phyloP scores from a whole-genome alignment of 768 basidiomycete genomes.

The Cystofilobasidium capitatum region DNA sequence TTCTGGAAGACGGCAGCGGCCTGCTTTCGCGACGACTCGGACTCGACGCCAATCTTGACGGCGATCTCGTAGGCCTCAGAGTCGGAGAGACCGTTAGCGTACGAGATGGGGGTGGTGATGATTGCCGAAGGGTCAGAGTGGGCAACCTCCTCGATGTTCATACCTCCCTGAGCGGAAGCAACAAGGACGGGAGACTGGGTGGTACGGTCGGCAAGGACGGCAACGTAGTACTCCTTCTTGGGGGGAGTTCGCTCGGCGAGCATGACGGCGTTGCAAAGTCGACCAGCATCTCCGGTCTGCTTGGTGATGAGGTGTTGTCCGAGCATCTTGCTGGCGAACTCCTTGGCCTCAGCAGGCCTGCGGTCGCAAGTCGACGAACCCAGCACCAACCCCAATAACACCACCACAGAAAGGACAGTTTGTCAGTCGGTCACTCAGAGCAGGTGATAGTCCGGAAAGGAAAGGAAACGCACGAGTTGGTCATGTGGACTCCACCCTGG shows the following conservation, averaged over 20 bases:
- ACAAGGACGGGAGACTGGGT: constrained; percentile 85
- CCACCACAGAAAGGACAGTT: too few relatives aligned
- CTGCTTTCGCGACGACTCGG: constrained; percentile 53
- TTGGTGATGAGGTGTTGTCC: constrained; percentile 94
- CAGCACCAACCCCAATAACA: too few relatives aligned
- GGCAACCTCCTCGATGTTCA: constrained; percentile 99
- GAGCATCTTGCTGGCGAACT: constrained; percentile 83
- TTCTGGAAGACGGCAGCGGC: constrained; percentile 90
- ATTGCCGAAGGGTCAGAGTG: constrained; percentile 89
- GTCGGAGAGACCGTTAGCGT: constrained; percentile 66
- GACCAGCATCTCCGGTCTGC: constrained; percentile 86
- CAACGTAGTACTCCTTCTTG: constrained; percentile 94
- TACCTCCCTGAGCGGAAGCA: constrained; percentile 86
- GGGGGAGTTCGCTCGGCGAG: constrained; percentile 89
- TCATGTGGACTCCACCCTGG: constrained; percentile 93
- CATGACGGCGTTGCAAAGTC: constrained; percentile 98
- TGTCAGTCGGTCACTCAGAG: too few relatives aligned
- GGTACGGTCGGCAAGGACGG: constrained; percentile 87
- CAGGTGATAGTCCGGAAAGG: background rate
- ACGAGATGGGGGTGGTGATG: constrained; percentile 86
- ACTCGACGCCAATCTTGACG: constrained; percentile 80
- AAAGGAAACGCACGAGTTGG: constrained; percentile 55
- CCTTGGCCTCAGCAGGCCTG: constrained; percentile 79
- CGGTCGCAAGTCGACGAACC: background rate
- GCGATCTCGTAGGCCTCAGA: constrained; percentile 66